A percentile compares a stretch with the other conserved stretches of the same genome.
Conservation (phyloP, 805 yeast species). For the Lipomyces spencermartinsiae region DNA sequence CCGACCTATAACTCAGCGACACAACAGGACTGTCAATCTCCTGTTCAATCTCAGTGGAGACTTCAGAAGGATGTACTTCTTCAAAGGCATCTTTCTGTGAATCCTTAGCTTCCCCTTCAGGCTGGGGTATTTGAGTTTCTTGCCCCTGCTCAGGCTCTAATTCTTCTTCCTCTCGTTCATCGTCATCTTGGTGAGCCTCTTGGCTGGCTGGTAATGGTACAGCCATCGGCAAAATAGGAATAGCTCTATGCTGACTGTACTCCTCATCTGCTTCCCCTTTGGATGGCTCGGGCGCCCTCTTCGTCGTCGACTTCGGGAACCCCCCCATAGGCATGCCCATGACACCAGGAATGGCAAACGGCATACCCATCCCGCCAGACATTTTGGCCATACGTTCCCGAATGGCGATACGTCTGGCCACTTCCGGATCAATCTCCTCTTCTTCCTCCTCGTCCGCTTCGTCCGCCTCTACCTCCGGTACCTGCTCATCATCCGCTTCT, state of each 20-base stretch:
- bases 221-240: constrained; percentile 63
- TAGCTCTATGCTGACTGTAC: constrained; percentile 48
- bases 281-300: constrained; percentile 35
- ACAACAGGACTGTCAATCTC: not conserved
- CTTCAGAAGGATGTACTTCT: constrained; percentile 14
- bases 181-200: constrained; percentile 26
- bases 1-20: not conserved
- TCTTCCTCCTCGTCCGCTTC: constrained; percentile 59
- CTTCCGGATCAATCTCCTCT: constrained; percentile 76
- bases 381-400: constrained; percentile 96
- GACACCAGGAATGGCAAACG: constrained; percentile 49
- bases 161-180: constrained; percentile 43
- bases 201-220: constrained; percentile 46
- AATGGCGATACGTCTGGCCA: constrained; percentile 72
- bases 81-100: constrained; percentile 24
- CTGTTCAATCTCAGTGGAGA: constrained; percentile 10
- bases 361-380: constrained; percentile 77
- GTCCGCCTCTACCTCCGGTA: constrained; percentile 54
- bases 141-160: not conserved
- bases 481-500: constrained; percentile 46
- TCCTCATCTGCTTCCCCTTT: constrained; percentile 37
- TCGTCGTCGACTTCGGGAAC: constrained; percentile 17
- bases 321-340: constrained; percentile 43
- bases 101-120: constrained; percentile 25
- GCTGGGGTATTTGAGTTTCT: not conserved